phyloP scores from a whole-genome alignment of 768 basidiomycete species.

The Nidula microcarpa region DNA sequence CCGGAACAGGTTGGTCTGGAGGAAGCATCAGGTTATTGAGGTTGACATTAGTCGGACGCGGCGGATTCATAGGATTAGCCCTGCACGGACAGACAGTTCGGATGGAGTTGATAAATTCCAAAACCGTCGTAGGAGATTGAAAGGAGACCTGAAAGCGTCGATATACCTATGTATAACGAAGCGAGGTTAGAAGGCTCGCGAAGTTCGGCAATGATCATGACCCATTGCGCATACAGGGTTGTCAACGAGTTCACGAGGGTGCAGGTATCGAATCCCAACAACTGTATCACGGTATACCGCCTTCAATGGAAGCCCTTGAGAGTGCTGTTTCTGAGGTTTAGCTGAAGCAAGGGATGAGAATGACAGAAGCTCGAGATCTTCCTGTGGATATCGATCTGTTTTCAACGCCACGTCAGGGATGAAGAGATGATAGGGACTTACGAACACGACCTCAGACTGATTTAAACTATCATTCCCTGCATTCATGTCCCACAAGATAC shows the following conservation, averaged over 20 bases:
- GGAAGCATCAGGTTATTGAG: not conserved
- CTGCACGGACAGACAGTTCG: slow-evolving; percentile 74
- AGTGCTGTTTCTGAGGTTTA: slow-evolving; percentile 22
- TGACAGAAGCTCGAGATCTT: slow-evolving; percentile 71
- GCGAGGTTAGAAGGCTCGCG: not conserved
- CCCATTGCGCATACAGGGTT: slow-evolving; percentile 7
- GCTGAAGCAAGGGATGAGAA: slow-evolving; percentile 48
- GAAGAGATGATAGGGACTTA: slow-evolving; percentile 30
- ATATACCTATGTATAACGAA: slow-evolving; percentile 44
- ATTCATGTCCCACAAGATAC: slow-evolving; percentile 61
- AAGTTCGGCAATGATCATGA: not conserved
- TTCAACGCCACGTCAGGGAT: not conserved
- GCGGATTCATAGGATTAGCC: slow-evolving; percentile 34
- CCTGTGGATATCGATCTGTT: slow-evolving; percentile 34
- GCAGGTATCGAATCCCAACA: slow-evolving; percentile 74
- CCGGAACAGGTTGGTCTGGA: not conserved
- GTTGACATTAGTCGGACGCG: not conserved
- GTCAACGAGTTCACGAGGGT: slow-evolving; percentile 31
- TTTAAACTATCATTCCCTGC: slow-evolving; percentile 31
- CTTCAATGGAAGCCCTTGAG: slow-evolving; percentile 69
- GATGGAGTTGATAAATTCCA: slow-evolving; percentile 60
- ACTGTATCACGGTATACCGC: slow-evolving; percentile 73
- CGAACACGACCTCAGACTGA: slow-evolving; percentile 62
- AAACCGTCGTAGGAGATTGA: slow-evolving; percentile 38
- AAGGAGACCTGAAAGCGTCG: slow-evolving; percentile 80